Evolutionary conservation across 139 green algal species (phyloP), one percentile per base, ranked within the genome.

Genomic region (Trebouxia sp.): DNA sequence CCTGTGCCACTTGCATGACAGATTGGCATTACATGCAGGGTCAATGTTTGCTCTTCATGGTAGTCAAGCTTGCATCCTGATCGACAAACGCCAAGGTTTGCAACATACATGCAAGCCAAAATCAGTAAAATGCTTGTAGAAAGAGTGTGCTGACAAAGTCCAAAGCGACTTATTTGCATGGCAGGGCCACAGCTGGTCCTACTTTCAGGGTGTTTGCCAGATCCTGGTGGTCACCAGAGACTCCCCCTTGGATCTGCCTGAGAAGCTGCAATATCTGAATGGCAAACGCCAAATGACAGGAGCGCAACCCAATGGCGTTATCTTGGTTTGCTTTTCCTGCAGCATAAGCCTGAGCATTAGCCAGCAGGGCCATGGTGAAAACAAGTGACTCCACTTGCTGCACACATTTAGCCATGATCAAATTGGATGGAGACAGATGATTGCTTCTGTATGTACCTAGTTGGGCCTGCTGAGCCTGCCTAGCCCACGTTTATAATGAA

Each of bases 221-320:
- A 22, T 45, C 32, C 62, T 72, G 62, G 28, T 72, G 62, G 20
- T 72, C 62, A 32, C 62, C 62, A 72, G 12, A 43, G 32, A 72
- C 42, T 12, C 62, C 62, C 14, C 43, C 62, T 14, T 72, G 62
- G 43, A 72, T 12, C 62, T 72, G 62, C 43, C 62, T 72, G 32
- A 72, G 62, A 26, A 72, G 62, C 62, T 72, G 62, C 11, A 35
- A 72, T 14, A 72, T 32, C 62, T 72, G 62, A 5, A 72, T 72
- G 62, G 43, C 62, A 72, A 72, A 72, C 28, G 62, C 62, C 26
- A 72, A 35, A n/a, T 72, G 62, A 35, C 62, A 72, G 12, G 62
- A 35, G 11, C 62, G 62, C 28, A 45, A 45, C 14, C 62, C 62
- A 30, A 72, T 45, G 11, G 62, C 14, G 32, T 14, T 37, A 43